These are phyloP conservation scores for Salvia rosmarinus DNA, from an alignment of 257 asterid genomes.

Conservation along the genomic window DNA sequence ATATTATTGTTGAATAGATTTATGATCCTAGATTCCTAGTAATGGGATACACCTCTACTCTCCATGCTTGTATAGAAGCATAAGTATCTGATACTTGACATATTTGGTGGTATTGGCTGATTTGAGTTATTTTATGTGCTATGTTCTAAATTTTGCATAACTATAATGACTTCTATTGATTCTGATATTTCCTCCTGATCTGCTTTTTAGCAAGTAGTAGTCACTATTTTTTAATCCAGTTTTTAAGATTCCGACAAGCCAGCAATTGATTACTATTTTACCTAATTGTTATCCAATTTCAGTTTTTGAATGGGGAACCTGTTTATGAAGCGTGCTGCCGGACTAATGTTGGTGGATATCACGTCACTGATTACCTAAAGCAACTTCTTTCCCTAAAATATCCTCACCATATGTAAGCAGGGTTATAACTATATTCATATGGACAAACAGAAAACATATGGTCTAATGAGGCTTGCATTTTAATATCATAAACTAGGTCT, in stretches of 20 bases:
- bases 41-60: no score
- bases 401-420: slow-evolving; percentile 93
- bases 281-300: slow-evolving; percentile 33
- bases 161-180: no score
- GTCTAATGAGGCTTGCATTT: slow-evolving; percentile 31
- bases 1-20: no score
- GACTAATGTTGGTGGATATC: slow-evolving; percentile 96
- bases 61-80: no score
- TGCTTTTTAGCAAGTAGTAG: slow-evolving; percentile 9
- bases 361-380: slow-evolving; percentile 88
- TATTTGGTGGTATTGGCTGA: no score
- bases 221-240: slow-evolving; percentile 9
- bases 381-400: slow-evolving; percentile 97
- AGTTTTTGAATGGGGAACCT: slow-evolving; percentile 96
- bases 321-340: slow-evolving; percentile 92
- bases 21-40: no score
- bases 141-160: no score
- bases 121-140: no score
- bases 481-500: slow-evolving; percentile 56
- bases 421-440: slow-evolving; percentile 24
- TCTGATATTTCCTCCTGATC: no score
- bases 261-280: slow-evolving; percentile 9
- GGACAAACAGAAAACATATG: slow-evolving; percentile 26
- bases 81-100: no score
- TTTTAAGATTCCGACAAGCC: slow-evolving; percentile 12